Evolutionary conservation across 371 early-diverging fungal genomes (phyloP).

Genomic region (Mortierella sp.): DNA sequence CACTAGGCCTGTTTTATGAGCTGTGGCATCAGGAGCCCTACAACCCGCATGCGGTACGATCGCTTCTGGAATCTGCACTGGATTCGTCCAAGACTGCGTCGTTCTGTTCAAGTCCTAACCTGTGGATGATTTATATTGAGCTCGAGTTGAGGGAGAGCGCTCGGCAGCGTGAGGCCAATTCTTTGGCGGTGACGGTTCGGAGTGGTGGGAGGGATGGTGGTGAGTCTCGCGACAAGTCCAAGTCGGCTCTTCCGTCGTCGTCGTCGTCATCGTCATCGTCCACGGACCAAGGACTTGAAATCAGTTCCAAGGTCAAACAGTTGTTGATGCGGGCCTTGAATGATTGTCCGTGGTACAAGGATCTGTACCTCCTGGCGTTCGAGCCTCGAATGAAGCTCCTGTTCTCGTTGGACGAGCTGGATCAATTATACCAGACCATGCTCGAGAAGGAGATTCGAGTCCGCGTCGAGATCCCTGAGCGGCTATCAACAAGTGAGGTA

Average conservation of each 20-base stretch:
- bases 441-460: constrained; percentile 51
- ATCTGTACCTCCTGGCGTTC: constrained; percentile 49
- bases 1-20: constrained; percentile 73
- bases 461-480: constrained; percentile 38
- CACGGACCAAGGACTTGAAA: constrained; percentile 17
- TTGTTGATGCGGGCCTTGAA: constrained; percentile 40
- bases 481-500: neutral
- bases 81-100: constrained; percentile 47
- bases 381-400: constrained; percentile 37
- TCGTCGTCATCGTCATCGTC: neutral
- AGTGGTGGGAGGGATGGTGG: neutral
- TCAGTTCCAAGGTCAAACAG: constrained; percentile 27
- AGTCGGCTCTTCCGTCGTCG: neutral
- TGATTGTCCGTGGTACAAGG: constrained; percentile 57
- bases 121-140: constrained; percentile 53
- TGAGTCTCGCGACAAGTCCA: neutral
- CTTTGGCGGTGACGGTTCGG: neutral
- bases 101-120: constrained; percentile 36
- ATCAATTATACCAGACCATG: constrained; percentile 51
- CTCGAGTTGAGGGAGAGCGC: constrained; percentile 46
- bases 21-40: constrained; percentile 70
- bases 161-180: constrained; percentile 7
- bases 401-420: constrained; percentile 44
- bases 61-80: constrained; percentile 72
- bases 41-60: constrained; percentile 68